These are phyloP conservation scores for Eucalyptus coolabah DNA, from an alignment of 345 rosid genomes.

Conservation along the genomic window DNA sequence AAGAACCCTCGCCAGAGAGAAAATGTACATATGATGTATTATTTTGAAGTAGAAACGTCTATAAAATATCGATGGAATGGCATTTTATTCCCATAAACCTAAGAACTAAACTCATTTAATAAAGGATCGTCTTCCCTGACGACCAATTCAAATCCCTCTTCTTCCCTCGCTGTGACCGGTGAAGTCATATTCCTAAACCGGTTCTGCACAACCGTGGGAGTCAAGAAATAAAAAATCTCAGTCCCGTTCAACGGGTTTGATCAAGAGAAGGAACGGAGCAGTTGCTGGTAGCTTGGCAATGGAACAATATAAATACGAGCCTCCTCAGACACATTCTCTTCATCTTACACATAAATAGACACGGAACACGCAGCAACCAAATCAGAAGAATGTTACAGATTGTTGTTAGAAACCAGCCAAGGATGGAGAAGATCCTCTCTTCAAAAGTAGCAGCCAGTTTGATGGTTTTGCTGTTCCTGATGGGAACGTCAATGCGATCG, in stretches of 20 bases:
- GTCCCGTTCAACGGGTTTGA: not conserved
- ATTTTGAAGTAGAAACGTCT: not conserved
- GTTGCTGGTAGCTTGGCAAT: not conserved
- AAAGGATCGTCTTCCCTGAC: not conserved
- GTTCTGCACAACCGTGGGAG: not conserved
- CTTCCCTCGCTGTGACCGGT: not conserved
- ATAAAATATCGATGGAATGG: fast-evolving
- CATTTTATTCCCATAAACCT: not conserved
- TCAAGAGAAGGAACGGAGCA: not conserved
- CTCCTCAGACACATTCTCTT: not conserved
- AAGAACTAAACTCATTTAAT: not conserved
- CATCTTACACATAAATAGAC: not conserved
- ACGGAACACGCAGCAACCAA: not conserved
- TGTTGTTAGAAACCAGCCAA: not conserved
- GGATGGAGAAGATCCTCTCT: not conserved
- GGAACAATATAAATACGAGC: not conserved
- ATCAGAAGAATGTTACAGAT: not conserved
- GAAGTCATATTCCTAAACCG: not conserved
- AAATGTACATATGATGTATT: not conserved
- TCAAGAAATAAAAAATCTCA: not conserved
- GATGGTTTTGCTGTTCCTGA: not conserved
- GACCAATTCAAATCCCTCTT: not conserved
- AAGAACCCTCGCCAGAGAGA: not conserved
- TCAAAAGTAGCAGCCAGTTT: not conserved
- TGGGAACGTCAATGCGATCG: not conserved